Base-by-base conservation (phyloP, 2,329 filamentous ascomycete genomes). In the Colletotrichum chlorophyti region DNA sequence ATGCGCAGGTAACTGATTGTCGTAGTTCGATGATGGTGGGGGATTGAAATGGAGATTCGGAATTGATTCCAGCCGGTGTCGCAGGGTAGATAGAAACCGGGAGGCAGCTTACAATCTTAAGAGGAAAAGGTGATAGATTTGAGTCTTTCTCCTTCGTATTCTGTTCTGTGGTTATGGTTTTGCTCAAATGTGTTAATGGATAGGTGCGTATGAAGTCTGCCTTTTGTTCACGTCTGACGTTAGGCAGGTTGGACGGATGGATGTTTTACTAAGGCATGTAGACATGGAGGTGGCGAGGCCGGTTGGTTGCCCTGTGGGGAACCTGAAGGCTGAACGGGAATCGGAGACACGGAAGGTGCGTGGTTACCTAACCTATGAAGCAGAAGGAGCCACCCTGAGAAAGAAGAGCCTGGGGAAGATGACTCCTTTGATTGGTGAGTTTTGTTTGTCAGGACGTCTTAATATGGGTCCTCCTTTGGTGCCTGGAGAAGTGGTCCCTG, bases 291-390 rank as follows among this genome's bases (percentile, higher is more conserved):
- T 60, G 35, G 37, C 38, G 31, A 35, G 27, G 11, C 26, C 15
- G 42, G 45, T 50, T 29, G 55, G 11, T 40, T 43, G 55, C n/a
- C n/a, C n/a, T n/a, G n/a, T 59, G 51, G 37, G 37, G 51, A 50
- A 49, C n/a, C n/a, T n/a, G n/a, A n/a, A n/a, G n/a, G 40, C 24
- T 11, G 19, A 24, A 49, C 46, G 45, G 37, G 23, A n/a, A n/a
- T 29, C 45, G 11, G 52, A 40, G 35, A 23, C 31, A 35, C 14
- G 35, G 37, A 37, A n/a, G 48, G 48, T 11, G 40, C 19, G 23
- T 48, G 27, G 50, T 35, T 54, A 32, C 55, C 55, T 27, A n/a
- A n/a, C n/a, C n/a, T n/a, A n/a, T n/a, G n/a, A n/a, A n/a, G n/a
- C n/a, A n/a, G n/a, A n/a, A n/a, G n/a, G n/a, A n/a, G n/a, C n/a